Evolutionary conservation across 2,329 filamentous ascomycete genomes (phyloP).

Genomic region (Reticulascus tulasneorum): DNA sequence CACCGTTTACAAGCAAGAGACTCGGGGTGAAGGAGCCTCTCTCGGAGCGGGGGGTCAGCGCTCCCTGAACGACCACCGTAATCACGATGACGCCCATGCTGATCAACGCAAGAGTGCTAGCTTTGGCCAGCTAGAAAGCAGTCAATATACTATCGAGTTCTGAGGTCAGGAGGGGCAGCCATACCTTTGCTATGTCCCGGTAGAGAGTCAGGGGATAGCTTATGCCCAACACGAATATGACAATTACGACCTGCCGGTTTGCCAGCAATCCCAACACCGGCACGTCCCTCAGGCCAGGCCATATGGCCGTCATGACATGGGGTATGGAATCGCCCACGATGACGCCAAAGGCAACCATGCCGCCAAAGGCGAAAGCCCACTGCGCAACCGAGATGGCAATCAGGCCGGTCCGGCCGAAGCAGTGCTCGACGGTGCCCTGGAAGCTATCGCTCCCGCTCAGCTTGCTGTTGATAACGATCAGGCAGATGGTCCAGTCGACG

Average conservation of each 20-base stretch:
- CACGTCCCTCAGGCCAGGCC: slow-evolving; percentile 68
- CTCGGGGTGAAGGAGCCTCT: slow-evolving; percentile 68
- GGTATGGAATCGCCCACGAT: slow-evolving; percentile 97
- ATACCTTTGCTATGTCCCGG: slow-evolving; percentile 91
- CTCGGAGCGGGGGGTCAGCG: slow-evolving; percentile 66
- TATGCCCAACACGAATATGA: slow-evolving; percentile 79
- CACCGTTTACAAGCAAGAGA: slow-evolving; percentile 74
- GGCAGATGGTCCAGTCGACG: slow-evolving; percentile 94
- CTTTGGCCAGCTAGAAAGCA: slow-evolving; percentile 74
- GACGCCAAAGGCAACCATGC: slow-evolving; percentile 97
- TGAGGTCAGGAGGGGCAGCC: too few relatives aligned
- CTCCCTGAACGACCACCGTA: slow-evolving; percentile 81
- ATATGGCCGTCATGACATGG: slow-evolving; percentile 78
- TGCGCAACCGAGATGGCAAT: slow-evolving; percentile 87
- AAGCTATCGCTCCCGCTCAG: slow-evolving; percentile 90
- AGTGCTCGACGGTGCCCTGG: slow-evolving; percentile 92
- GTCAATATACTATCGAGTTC: too few relatives aligned
- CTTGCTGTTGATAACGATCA: slow-evolving; percentile 98
- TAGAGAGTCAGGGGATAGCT: slow-evolving; percentile 92
- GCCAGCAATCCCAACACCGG: slow-evolving; percentile 79
- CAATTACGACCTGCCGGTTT: slow-evolving; percentile 77
- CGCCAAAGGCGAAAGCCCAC: slow-evolving; percentile 97
- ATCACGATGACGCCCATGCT: slow-evolving; percentile 90
- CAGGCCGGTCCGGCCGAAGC: slow-evolving; percentile 83
- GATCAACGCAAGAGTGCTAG: slow-evolving; percentile 85